Conservation (phyloP, 2,329 filamentous ascomycete genomes). For the Cladobotryum protrusum region DNA sequence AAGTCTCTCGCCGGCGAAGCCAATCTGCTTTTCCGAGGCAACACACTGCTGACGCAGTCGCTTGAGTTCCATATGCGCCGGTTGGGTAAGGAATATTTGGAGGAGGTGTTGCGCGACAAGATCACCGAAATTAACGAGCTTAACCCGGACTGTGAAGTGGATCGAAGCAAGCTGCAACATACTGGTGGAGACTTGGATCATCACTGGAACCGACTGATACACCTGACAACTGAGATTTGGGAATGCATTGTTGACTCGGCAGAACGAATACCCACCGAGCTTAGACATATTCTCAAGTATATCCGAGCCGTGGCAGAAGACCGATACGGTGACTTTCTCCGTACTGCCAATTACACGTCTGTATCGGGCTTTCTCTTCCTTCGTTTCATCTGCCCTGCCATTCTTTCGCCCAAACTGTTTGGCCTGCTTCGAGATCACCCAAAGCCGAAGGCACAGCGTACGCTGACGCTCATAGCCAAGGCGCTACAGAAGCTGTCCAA, state of each 20-base stretch:
- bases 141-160: constrained; percentile 90
- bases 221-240: constrained; percentile 79
- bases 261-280: constrained; percentile 67
- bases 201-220: constrained; percentile 74
- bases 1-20: constrained; percentile 79
- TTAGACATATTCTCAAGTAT: constrained; percentile 82
- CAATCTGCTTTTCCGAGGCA: constrained; percentile 90
- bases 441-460: constrained; percentile 73
- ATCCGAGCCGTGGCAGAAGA: constrained; percentile 90
- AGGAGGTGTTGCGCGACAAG: constrained; percentile 79
- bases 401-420: constrained; percentile 90
- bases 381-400: constrained; percentile 93
- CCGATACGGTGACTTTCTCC: constrained; percentile 85
- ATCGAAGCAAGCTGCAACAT: constrained; percentile 66
- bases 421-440: constrained; percentile 79
- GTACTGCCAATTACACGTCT: constrained; percentile 86
- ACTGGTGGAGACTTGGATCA: constrained; percentile 64
- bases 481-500: constrained; percentile 87
- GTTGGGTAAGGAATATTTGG: constrained; percentile 85
- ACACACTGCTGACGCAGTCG: constrained; percentile 87
- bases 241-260: constrained; percentile 72
- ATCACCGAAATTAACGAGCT: constrained; percentile 83
- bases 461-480: constrained; percentile 87
- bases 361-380: constrained; percentile 93
- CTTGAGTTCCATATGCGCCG: constrained; percentile 95